Conservation (phyloP, 2,329 filamentous ascomycete species). For the Pyrenophora seminiperda region DNA sequence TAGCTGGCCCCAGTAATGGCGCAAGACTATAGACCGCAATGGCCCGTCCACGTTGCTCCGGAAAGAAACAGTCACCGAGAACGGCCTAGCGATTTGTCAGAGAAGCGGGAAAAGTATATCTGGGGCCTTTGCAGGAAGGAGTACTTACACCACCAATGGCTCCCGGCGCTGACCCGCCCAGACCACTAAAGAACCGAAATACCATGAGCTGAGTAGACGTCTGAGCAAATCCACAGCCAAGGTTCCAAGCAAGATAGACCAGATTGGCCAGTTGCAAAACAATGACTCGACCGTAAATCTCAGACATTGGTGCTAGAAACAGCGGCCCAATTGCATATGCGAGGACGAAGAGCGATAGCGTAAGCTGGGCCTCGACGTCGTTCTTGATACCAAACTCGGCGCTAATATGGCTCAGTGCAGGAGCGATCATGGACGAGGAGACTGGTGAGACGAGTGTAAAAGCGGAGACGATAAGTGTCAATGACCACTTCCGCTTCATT, state of each 20-base stretch:
- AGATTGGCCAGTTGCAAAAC: slow-evolving; percentile 47
- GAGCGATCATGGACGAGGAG: slow-evolving; percentile 49
- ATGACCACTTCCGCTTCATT: slow-evolving; percentile 52
- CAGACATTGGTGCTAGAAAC: slow-evolving; percentile 46
- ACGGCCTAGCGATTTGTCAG: slow-evolving; percentile 34
- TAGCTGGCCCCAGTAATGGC: slow-evolving; percentile 67
- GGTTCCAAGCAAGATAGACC: slow-evolving; percentile 49
- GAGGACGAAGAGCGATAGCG: slow-evolving; percentile 49
- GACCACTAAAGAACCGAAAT: slow-evolving; percentile 46
- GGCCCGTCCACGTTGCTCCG: slow-evolving; percentile 67
- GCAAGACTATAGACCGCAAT: slow-evolving; percentile 60
- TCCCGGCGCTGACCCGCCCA: slow-evolving; percentile 47
- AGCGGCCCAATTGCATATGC: slow-evolving; percentile 50
- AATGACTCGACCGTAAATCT: slow-evolving; percentile 47
- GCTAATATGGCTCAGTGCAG: slow-evolving; percentile 40
- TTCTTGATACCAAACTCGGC: slow-evolving; percentile 43
- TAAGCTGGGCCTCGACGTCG: slow-evolving; percentile 40
- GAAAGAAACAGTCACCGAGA: slow-evolving; percentile 61
- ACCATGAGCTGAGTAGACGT: slow-evolving; percentile 41
- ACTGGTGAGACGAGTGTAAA: slow-evolving; percentile 50
- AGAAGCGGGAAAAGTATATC: neutral
- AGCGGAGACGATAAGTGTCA: slow-evolving; percentile 52
- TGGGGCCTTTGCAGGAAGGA: too few relatives aligned
- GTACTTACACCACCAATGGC: slow-evolving; percentile 45
- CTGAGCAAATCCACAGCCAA: slow-evolving; percentile 49